Conservation (phyloP, 129 eudicot species). For the Centella asiatica region DNA sequence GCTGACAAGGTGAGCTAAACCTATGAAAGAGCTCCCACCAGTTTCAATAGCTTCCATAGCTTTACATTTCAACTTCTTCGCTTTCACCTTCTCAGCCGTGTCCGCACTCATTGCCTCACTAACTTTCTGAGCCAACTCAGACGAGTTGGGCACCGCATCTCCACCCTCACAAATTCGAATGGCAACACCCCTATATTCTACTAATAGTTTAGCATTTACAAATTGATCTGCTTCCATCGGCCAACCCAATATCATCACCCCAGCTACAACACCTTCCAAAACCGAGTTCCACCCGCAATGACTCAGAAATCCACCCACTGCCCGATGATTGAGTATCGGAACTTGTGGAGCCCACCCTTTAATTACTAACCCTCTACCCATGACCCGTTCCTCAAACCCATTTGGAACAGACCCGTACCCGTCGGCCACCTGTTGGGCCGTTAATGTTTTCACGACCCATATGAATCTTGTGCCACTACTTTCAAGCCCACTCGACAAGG, state of each 20-base stretch:
- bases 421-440: not conserved
- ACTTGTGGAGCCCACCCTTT: conserved; percentile 53
- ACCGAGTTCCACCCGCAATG: conserved; percentile 59
- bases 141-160: conserved; percentile 26
- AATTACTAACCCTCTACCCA: conserved; percentile 32
- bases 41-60: no score
- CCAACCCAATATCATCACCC: conserved; percentile 39
- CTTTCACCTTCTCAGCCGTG: no score
- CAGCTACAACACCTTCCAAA: conserved; percentile 26
- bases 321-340: conserved; percentile 29
- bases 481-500: conserved; percentile 15
- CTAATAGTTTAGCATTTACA: conserved; percentile 26
- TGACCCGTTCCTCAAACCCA: conserved; percentile 18
- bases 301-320: conserved; percentile 38
- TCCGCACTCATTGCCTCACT: conserved; percentile 18
- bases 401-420: not conserved
- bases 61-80: no score
- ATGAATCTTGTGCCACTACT: conserved; percentile 16
- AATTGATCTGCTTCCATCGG: conserved; percentile 45
- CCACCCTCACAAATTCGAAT: conserved; percentile 32
- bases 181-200: conserved; percentile 28
- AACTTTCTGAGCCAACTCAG: conserved; percentile 29
- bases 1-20: no score
- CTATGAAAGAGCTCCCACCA: no score
- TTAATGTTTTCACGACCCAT: conserved; percentile 14